Evolutionary conservation across 352 stramenopile species (phyloP), one percentile per base, ranked within the genome.

Genomic region (Phytophthora citrophthora): DNA sequence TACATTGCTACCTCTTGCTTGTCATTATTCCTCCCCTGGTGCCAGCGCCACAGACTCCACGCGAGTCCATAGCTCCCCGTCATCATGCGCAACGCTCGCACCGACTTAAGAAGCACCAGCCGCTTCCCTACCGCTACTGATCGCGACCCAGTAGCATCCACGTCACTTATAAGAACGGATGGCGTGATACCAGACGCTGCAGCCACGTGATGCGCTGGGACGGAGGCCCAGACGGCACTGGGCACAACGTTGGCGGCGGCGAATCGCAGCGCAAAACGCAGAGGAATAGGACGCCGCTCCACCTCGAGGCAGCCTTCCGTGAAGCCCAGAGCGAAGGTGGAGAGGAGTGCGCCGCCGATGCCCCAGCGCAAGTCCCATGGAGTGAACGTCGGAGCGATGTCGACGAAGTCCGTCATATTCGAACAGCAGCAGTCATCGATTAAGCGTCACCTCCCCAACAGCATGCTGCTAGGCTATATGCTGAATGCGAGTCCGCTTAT

Each of bases 41-140:
- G 34, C 36, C 36, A 39, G 13, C 54, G 67, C 70, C 76, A 93
- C 4, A 87, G 44, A 69, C 57, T 70, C 79, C 75, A 91, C 15
- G 77, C 62, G 8, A 92, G 58, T 51, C 80, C 83, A 60, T 93
- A 93, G 68, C 80, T 93, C 39, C 74, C 83, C 4, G 70, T 55
- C 1, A 66, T 53, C 24, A 81, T 70, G 4, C 86, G 83, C 40
- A 89, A 16, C 5, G 73, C 75, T 13, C 79, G 82, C 31, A 91
- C 43, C 18, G 80, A 73, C 60, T 79, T 72, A 44, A 89, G 52
- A 26, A 78, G 43, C 11, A 89, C 29, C 13, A 88, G 29, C 5
- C 77, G 82, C 23, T 68, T 76, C 5, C 70, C 79, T 20, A 58
- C 59, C 27, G 32, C 48, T 52, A 46, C 47, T 43, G 67, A 55